Base-by-base conservation (phyloP, 2,329 filamentous ascomycete species). In the Ampelomyces quisqualis region DNA sequence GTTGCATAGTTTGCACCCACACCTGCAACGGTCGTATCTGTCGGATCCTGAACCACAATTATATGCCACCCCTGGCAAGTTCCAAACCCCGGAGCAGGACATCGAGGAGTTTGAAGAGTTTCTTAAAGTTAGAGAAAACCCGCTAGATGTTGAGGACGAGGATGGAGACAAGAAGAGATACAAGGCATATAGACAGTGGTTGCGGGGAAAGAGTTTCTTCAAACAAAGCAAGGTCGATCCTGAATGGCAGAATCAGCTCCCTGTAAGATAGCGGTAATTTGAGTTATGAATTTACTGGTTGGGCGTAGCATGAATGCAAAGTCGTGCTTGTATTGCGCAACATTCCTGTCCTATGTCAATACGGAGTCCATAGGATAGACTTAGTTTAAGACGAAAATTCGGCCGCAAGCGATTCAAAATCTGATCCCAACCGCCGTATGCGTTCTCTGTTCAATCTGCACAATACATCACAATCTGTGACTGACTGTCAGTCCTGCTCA, bases 111-210 rank as follows among this genome's bases (percentile, higher is more conserved):
- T 94, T 67, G 75, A 75, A 20, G 87, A 93, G 47, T 85, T 93
- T 59, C 67, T 96, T 40, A 80, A 78, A 29, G 80, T 93, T 9
- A 81, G 80, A 4, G 86, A 93, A 46, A 88, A 95, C 57, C 88
- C 89, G 13, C 72, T 98, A 37, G 94, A 88, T 2, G 91, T 97
- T 10, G 84, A 83, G 1, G 85, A 90, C 30, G 90, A 94, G 60
- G 93, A 97, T 67, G 78, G 83, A 31, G 78, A 79, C 27, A 97
- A 95, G 78, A 96, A 97, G 77, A 77, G 93, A 55, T 98, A 98
- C 69, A 97, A 95, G 71, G 88, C 90, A 7, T 98, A 98, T 70
- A 76, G 85, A 59, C 94, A 96, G 70, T 98, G 93, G 91, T 75
- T 98, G 62, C 80, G 84, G 48, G 91, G 91, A 13, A 97, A 96